Percentiles rank a stretch among this genome's conserved stretches.
These are phyloP conservation scores for Bothriochloa decipiens DNA, from an alignment of 176 grass and related monocot genomes.

Conservation along the genomic window DNA sequence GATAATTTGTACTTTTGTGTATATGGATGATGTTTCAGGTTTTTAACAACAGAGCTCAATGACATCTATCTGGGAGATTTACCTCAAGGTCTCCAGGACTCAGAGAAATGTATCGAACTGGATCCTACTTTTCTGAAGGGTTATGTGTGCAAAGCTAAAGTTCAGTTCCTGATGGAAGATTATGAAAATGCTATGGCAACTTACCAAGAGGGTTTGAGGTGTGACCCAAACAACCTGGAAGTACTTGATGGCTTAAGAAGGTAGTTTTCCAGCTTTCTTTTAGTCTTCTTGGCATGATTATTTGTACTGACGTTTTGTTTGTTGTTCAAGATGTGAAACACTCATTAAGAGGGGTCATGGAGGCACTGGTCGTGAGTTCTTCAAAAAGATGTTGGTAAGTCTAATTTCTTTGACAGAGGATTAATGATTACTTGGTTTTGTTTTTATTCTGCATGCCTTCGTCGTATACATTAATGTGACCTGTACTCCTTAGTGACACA, in stretches of 20 bases:
- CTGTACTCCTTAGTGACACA: background rate
- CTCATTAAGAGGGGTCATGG: slow-evolving; percentile 40
- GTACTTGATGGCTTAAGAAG: slow-evolving; percentile 57
- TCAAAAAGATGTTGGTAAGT: slow-evolving; percentile 41
- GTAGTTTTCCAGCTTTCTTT: slow-evolving; percentile 32
- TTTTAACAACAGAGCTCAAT: slow-evolving; percentile 61
- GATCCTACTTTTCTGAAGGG: slow-evolving; percentile 62
- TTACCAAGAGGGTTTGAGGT: slow-evolving; percentile 61
- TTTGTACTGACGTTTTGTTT: slow-evolving; percentile 23
- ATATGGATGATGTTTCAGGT: slow-evolving; percentile 25
- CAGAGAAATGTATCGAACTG: slow-evolving; percentile 56
- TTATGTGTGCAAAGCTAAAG: slow-evolving; percentile 56
- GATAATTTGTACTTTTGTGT: slow-evolving; percentile 1
- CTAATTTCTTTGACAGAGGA: slow-evolving; percentile 10
- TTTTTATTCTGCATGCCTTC: background rate
- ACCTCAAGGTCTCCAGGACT: slow-evolving; percentile 55
- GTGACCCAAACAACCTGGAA: slow-evolving; percentile 63
- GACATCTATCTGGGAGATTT: slow-evolving; percentile 54
- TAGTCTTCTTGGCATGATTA: slow-evolving; percentile 18
- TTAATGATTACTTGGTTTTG: background rate
- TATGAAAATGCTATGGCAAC: slow-evolving; percentile 55
- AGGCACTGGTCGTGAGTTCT: background rate
- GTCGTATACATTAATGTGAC: background rate
- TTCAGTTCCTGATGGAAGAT: slow-evolving; percentile 46
- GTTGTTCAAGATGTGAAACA: slow-evolving; percentile 41